Conservation (phyloP, 257 asterid species). For the Eucommia ulmoides region DNA sequence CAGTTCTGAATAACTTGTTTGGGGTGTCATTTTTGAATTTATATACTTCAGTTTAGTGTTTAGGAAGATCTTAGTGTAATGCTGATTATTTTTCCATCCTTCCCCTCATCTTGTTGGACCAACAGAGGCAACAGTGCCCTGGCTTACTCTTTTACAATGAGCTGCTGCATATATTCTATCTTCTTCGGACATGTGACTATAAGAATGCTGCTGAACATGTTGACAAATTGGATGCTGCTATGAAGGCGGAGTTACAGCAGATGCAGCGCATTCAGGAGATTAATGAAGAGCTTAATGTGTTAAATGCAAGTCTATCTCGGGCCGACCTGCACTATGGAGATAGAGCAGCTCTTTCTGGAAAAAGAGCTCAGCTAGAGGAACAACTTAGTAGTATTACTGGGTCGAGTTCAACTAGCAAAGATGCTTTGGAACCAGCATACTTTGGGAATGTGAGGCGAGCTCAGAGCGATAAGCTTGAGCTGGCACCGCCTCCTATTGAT, state of each 20-base stretch:
- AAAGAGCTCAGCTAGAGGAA: slow-evolving; percentile 52
- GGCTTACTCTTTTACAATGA: slow-evolving; percentile 74
- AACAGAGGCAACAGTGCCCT: slow-evolving; percentile 68
- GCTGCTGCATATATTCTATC: slow-evolving; percentile 89
- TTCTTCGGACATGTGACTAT: slow-evolving; percentile 86
- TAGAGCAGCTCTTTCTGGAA: slow-evolving; percentile 57
- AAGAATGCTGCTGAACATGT: slow-evolving; percentile 77
- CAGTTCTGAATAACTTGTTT: slow-evolving; percentile 4
- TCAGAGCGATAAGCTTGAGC: slow-evolving; percentile 59
- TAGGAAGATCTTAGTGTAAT: slow-evolving; percentile 8
- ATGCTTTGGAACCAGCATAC: slow-evolving; percentile 72
- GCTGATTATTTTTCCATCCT: slow-evolving; percentile 15
- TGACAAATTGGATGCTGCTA: slow-evolving; percentile 70
- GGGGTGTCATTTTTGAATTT: neutral
- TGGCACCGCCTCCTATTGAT: slow-evolving; percentile 97
- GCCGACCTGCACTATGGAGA: slow-evolving; percentile 53
- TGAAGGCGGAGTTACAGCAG: slow-evolving; percentile 75
- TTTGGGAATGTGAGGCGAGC: slow-evolving; percentile 83
- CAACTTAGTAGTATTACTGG: slow-evolving; percentile 43
- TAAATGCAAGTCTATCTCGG: slow-evolving; percentile 50
- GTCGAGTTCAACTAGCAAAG: slow-evolving; percentile 32
- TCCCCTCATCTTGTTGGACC: too few species aligned
- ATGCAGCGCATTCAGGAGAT: slow-evolving; percentile 53
- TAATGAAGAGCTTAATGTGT: slow-evolving; percentile 47
- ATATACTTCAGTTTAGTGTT: slow-evolving; percentile 2